Evolutionary conservation across 164 flowering plant genomes (phyloP).

Genomic region (Buxus sempervirens): DNA sequence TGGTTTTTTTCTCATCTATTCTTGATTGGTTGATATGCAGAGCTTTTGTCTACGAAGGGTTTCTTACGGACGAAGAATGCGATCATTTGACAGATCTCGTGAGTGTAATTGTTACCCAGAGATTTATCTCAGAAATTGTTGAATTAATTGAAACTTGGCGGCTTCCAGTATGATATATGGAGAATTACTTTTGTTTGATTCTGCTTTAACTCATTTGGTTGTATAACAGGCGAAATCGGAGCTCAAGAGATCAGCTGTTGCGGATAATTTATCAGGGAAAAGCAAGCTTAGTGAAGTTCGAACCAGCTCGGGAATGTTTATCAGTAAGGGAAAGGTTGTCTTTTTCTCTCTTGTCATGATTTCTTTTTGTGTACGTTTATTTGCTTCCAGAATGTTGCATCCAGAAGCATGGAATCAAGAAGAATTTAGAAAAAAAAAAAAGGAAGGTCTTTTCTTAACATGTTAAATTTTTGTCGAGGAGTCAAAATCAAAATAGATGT

Average conservation of each 20-base stretch:
- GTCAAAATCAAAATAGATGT: too few species aligned
- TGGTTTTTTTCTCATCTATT: background rate
- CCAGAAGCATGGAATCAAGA: too few species aligned
- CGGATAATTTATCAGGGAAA: slow-evolving; percentile 77
- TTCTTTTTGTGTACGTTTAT: too few species aligned
- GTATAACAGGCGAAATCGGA: slow-evolving; percentile 69
- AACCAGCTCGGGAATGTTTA: slow-evolving; percentile 96
- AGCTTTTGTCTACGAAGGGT: slow-evolving; percentile 89
- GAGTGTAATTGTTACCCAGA: slow-evolving; percentile 21
- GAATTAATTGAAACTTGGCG: slow-evolving; percentile 6
- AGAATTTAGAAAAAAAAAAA: background rate
- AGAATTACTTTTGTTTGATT: background rate
- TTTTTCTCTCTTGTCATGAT: slow-evolving; percentile 11
- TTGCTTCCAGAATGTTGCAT: too few species aligned
- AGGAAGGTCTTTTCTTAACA: too few species aligned
- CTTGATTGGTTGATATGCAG: slow-evolving; percentile 34
- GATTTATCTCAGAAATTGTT: background rate
- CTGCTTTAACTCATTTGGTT: slow-evolving; percentile 2
- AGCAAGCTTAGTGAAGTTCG: slow-evolving; percentile 85
- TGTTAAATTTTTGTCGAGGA: too few species aligned
- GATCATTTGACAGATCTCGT: slow-evolving; percentile 87
- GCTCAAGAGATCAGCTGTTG: slow-evolving; percentile 89
- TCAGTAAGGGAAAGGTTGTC: slow-evolving; percentile 70
- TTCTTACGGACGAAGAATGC: slow-evolving; percentile 84
- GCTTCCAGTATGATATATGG: background rate